phyloP scores from a whole-genome alignment of 257 asterid genomes.

The Solanum clarkiae region DNA sequence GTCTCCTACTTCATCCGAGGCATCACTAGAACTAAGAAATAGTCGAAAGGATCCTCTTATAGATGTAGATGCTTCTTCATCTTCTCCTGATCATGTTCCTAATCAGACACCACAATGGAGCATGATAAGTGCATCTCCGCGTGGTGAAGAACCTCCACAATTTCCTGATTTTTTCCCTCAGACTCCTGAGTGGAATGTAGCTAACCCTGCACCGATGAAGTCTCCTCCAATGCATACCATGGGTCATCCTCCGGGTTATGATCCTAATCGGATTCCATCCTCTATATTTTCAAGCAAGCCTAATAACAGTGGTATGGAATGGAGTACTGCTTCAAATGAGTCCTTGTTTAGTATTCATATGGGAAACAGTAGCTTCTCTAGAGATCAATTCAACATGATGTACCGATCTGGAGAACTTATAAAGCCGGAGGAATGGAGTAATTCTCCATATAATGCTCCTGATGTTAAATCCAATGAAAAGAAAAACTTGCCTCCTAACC shows the following conservation, averaged over 20 bases:
- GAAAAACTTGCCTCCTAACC: slow-evolving; percentile 16
- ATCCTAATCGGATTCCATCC: slow-evolving; percentile 69
- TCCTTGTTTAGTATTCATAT: slow-evolving; percentile 78
- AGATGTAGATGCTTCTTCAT: slow-evolving; percentile 5
- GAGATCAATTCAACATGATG: slow-evolving; percentile 27
- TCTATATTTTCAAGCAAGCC: slow-evolving; percentile 47
- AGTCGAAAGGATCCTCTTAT: not conserved
- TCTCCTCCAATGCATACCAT: slow-evolving; percentile 47
- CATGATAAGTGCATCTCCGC: slow-evolving; percentile 36
- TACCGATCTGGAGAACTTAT: slow-evolving; percentile 37
- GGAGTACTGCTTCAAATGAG: slow-evolving; percentile 84
- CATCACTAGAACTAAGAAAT: not conserved
- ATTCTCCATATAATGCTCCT: not conserved
- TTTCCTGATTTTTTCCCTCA: not conserved
- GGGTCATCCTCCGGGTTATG: slow-evolving; percentile 39
- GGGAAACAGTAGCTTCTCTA: slow-evolving; percentile 63
- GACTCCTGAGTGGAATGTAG: slow-evolving; percentile 11
- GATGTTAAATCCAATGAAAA: slow-evolving; percentile 23
- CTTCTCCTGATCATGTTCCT: slow-evolving; percentile 1
- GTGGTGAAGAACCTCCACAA: slow-evolving; percentile 1
- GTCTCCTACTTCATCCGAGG: not conserved
- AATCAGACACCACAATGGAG: slow-evolving; percentile 21
- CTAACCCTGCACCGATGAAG: slow-evolving; percentile 12
- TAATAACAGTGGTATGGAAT: slow-evolving; percentile 25
- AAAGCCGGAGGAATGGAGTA: slow-evolving; percentile 30